Conservation (phyloP, 331 rosid genomes). For the Ulmus americana region DNA sequence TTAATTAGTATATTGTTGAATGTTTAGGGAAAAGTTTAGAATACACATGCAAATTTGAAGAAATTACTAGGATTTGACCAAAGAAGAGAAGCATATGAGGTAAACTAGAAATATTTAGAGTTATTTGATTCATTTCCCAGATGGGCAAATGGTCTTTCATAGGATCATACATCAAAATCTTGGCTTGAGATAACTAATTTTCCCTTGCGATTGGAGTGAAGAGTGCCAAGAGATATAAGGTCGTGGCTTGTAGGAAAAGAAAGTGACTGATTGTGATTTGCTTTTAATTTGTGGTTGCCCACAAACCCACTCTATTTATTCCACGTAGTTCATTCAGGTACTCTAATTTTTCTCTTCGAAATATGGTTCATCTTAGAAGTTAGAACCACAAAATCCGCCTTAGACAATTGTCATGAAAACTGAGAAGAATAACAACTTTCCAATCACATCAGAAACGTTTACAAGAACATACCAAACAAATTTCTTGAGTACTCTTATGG, state of each 20-base stretch:
- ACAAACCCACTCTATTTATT: slow-evolving; percentile 13
- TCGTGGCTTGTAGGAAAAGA: slow-evolving; percentile 5
- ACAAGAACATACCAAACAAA: background rate
- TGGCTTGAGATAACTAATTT: background rate
- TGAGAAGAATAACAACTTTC: background rate
- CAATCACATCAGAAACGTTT: background rate
- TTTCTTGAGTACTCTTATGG: no score
- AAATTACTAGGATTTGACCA: no score
- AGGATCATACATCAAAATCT: no score
- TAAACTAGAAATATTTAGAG: no score
- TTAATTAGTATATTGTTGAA: no score
- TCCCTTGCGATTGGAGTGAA: background rate
- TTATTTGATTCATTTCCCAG: no score
- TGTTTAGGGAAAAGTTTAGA: no score
- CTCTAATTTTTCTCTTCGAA: slow-evolving; percentile 14
- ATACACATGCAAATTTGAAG: no score
- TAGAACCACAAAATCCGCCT: slow-evolving; percentile 1
- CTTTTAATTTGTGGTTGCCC: background rate
- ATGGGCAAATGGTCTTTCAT: no score
- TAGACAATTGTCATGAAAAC: background rate
- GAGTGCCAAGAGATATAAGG: no score
- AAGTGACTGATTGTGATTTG: slow-evolving; percentile 16
- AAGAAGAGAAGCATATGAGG: no score
- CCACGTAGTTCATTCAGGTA: slow-evolving; percentile 29
- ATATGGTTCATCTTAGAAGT: background rate